Evolutionary conservation across 495 filamentous ascomycete genomes (phyloP), one percentile per base, ranked within the genome.

Genomic region (Aspergillus bridgeri): DNA sequence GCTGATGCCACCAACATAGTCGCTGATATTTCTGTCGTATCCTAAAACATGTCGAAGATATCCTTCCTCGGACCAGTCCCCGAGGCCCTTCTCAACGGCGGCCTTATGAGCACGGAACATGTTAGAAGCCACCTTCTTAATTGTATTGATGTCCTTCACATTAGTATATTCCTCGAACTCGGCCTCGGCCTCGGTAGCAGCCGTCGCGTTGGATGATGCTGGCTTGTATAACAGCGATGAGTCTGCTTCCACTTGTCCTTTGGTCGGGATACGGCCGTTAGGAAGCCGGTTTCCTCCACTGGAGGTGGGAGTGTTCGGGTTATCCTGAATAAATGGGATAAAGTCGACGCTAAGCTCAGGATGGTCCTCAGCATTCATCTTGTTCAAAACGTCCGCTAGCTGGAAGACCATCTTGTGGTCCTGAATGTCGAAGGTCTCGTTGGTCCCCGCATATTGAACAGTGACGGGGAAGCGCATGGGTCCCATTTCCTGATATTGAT

Each of bases 401-500:
- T 87, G 82, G 64, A 87, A 89, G 2, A 87, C 79, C 67, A 87
- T 75, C 51, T 79, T 78, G 61, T 86, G 83, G 61, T 86, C 83
- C 27, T 72, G 70, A 51, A 83, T 81, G 51, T 79, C 70, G 27
- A 84, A 67, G 0, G 79, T 81, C 69, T 83, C 77, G 54, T 85
- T 86, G 9, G 66, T 77, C 25, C 74, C 74, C 0, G 69, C 59
- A 62, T 82, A 78, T 0, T 73, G 83, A 54, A 78, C 74, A 27
- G 62, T 67, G 5, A 80, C 72, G 5, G 79, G 75, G 38, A 86
- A 89, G 4, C 86, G 76, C 87, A 89, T 89, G 0, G 86, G 85
- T 0, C 87, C 87, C 87, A 90, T 89, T 64, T 90, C 87, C 42
- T 89, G 86, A 54, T 89, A 90, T 43, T 86, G 83, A 57, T 89